Evolutionary conservation across 139 green algal genomes (phyloP).

Genomic region (Ulvella scutata): DNA sequence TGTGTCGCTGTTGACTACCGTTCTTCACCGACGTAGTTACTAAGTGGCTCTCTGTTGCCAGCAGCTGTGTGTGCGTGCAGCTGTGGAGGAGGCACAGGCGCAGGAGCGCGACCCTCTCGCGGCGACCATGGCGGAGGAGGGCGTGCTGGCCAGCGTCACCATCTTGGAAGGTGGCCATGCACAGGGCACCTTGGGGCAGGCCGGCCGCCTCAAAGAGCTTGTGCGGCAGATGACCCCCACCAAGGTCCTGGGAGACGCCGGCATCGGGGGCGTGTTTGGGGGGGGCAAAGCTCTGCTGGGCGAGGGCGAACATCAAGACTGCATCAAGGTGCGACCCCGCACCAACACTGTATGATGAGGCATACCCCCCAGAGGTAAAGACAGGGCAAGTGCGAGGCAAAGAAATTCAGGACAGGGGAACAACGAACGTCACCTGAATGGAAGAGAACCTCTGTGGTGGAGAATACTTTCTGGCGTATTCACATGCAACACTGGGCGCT

Average conservation of each 20-base stretch:
- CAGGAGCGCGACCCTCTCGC: background rate
- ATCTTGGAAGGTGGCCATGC: background rate
- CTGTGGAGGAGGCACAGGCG: background rate
- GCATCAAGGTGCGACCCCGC: slow-evolving; percentile 4
- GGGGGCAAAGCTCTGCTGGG: background rate
- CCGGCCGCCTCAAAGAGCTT: background rate
- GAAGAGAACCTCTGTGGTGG: too few species aligned
- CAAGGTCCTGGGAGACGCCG: background rate
- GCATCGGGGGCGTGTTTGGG: background rate
- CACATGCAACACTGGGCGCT: too few species aligned
- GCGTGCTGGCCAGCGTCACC: background rate
- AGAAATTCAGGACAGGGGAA: too few species aligned
- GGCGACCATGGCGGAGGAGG: background rate
- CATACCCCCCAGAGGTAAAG: too few species aligned
- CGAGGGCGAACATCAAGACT: background rate
- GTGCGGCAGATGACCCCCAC: background rate
- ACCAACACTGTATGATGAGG: too few species aligned
- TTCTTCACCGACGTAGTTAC: too few species aligned
- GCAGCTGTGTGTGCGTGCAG: background rate
- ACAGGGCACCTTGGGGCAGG: background rate
- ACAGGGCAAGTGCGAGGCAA: too few species aligned
- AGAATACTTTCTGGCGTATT: too few species aligned
- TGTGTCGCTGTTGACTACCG: too few species aligned
- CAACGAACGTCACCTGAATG: too few species aligned
- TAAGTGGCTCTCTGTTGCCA: too few species aligned